These are phyloP conservation scores for Ottelia alismoides DNA, from an alignment of 106 monocot species.

Conservation along the genomic window DNA sequence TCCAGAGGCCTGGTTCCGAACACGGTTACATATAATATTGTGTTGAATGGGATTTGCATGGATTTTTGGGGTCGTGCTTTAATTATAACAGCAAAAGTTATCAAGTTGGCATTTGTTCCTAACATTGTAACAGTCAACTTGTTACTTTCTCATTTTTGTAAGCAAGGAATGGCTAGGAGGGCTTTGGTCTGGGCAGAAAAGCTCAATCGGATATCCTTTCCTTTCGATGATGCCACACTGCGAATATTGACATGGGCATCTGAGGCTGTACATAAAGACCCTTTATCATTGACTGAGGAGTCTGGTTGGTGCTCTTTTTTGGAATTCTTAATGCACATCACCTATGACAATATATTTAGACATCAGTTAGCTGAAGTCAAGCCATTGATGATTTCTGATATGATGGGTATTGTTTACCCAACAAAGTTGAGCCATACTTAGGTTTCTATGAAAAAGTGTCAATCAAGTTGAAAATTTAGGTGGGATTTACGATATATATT, in stretches of 20 bases:
- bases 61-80: constrained; percentile 66
- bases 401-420: neutral
- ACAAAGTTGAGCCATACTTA: neutral
- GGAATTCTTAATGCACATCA: constrained; percentile 60
- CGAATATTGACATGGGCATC: constrained; percentile 58
- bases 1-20: constrained; percentile 45
- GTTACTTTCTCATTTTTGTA: constrained; percentile 78
- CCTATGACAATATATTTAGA: constrained; percentile 27
- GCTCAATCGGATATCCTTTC: constrained; percentile 42
- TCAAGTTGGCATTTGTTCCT: constrained; percentile 74
- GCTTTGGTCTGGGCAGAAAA: constrained; percentile 65
- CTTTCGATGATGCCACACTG: constrained; percentile 46
- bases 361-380: constrained; percentile 6
- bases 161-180: constrained; percentile 48
- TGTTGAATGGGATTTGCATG: constrained; percentile 64
- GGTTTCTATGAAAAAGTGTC: neutral
- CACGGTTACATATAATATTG: constrained; percentile 75
- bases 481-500: neutral
- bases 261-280: constrained; percentile 13
- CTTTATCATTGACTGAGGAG: constrained; percentile 1
- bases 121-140: constrained; percentile 71
- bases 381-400: constrained; percentile 8
- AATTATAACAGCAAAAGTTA: constrained; percentile 53
- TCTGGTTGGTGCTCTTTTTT: constrained; percentile 33
- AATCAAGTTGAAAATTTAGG: neutral